Base-by-base conservation (phyloP, 106 monocot genomes). In the Dendrobium catenatum region DNA sequence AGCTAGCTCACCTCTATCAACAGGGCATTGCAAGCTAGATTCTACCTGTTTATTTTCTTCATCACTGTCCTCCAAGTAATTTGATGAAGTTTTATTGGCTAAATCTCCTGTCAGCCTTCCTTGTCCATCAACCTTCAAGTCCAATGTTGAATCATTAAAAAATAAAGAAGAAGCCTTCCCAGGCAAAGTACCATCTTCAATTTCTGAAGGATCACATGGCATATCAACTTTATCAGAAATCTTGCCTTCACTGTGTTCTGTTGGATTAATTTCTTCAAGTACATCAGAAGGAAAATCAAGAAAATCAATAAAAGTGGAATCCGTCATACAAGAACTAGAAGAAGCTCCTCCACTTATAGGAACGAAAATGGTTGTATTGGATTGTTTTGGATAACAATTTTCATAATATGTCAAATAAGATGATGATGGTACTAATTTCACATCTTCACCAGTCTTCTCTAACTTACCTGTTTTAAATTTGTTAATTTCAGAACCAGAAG, bases 331-430 rank as follows among this genome's bases (percentile, higher is more conserved):
- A 68, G 84, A 89, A 54, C 59, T 73, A 74, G 27, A 67, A 80
- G 46, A 55, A 77, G 70, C 83, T 47, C 81, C 78, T 46, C 8
- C 18, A 56, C 27, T 48, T 81, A 76, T 73, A 81, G 42, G 76
- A 55, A 4, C 44, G 67, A 78, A 13, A 58, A 54, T 77, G 13
- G 54, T 8, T 61, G 16, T 44, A 76, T 83, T 77, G 42, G 68
- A 72, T 79, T 10, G 68, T 22, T 40, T 78, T 26, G 3, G 42
- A 22, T 79, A 43, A 46, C 56, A 64, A 56, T 24, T 66, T 55
- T 75, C n/a, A 79, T 83, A 41, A 82, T 80, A 79, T 19, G 51
- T 37, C 44, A 82, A 73, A 84, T 79, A 42, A 55, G 49, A 73
- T 55, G 86, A 80, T 42, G 81, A 67, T n/a, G 37, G 37, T 37